These are phyloP conservation scores for Akanthomyces lecanii DNA, from an alignment of 2,329 filamentous ascomycete genomes.

Conservation along the genomic window DNA sequence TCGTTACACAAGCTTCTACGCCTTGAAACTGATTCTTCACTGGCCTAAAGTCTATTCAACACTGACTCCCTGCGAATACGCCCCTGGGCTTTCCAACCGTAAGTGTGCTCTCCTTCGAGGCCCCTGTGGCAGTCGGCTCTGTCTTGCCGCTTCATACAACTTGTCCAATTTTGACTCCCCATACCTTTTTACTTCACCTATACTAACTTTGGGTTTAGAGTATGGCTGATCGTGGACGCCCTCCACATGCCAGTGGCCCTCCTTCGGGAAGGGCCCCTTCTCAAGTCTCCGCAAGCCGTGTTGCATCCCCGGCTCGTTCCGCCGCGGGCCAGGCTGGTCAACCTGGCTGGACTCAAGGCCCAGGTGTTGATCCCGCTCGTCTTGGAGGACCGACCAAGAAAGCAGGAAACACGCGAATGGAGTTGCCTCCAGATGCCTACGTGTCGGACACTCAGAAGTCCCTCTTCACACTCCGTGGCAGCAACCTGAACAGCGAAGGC, in stretches of 20 bases:
- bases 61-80: not conserved
- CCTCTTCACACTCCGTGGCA: conserved; percentile 31
- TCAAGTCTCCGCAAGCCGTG: conserved; percentile 6
- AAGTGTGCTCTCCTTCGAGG: not conserved
- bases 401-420: conserved; percentile 44
- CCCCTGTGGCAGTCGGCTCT: too few relatives aligned
- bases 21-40: not conserved
- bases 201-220: not conserved
- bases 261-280: conserved; percentile 5
- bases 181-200: not conserved
- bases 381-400: conserved; percentile 28
- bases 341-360: conserved; percentile 25
- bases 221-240: conserved; percentile 32
- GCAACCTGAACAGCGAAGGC: conserved; percentile 53
- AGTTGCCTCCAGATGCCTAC: conserved; percentile 57
- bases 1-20: not conserved
- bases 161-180: too few relatives aligned
- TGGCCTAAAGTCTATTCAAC: not conserved
- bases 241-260: conserved; percentile 18
- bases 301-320: conserved; percentile 19
- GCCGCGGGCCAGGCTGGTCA: conserved; percentile 19
- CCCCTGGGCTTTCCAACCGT: not conserved
- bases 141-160: too few relatives aligned
- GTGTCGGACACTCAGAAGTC: conserved; percentile 31
- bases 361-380: conserved; percentile 44